Conservation (phyloP, 179 eudicot species). For the Spergularia azorica region DNA sequence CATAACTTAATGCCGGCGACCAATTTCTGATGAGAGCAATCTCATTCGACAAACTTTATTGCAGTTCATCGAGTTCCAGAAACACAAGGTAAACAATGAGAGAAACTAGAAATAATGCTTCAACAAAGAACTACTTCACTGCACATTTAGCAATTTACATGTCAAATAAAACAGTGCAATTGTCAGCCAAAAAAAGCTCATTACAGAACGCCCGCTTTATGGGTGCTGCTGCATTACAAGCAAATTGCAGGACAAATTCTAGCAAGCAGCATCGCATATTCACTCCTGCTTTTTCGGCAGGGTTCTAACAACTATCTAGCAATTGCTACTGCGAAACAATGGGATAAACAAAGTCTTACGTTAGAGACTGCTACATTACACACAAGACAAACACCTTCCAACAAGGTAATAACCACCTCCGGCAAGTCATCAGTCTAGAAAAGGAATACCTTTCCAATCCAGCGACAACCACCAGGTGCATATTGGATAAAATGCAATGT, state of each 20-base stretch:
- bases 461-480: constrained; percentile 49
- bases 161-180: not conserved
- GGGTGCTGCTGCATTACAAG: constrained; percentile 22
- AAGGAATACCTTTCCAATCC: constrained; percentile 28
- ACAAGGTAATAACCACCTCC: constrained; percentile 43
- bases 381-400: constrained; percentile 25
- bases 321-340: constrained; percentile 33
- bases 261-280: constrained; percentile 24
- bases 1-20: too few relatives aligned
- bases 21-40: too few relatives aligned
- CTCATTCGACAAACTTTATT: too few relatives aligned
- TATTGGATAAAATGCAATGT: constrained; percentile 24
- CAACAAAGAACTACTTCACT: constrained; percentile 4
- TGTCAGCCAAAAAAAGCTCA: not conserved
- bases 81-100: too few relatives aligned
- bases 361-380: constrained; percentile 31
- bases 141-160: constrained; percentile 20
- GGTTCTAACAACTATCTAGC: constrained; percentile 27
- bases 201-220: constrained; percentile 22
- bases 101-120: not conserved
- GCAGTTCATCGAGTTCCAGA: too few relatives aligned
- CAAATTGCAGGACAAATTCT: constrained; percentile 20
- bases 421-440: constrained; percentile 41
- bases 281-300: constrained; percentile 37
- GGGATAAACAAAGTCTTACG: constrained; percentile 23